Evolutionary conservation across 176 grass and related monocot species (phyloP).

Genomic region (Luzula sylvatica): DNA sequence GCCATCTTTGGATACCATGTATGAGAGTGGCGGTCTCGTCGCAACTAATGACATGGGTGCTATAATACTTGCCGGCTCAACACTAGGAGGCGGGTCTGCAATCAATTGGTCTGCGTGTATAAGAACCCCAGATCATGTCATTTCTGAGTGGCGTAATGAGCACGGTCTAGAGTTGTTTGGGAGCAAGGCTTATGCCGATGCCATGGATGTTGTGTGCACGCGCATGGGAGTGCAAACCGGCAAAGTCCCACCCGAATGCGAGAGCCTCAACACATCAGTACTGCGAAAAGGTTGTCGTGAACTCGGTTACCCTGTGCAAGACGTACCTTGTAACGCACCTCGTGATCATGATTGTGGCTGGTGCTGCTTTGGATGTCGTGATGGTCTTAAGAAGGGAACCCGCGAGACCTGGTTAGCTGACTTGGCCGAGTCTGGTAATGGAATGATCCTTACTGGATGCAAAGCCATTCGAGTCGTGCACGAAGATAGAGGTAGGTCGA

Average conservation of each 20-base stretch:
- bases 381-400: slow-evolving; percentile 62
- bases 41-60: slow-evolving; percentile 24
- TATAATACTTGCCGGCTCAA: slow-evolving; percentile 49
- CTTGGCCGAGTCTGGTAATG: slow-evolving; percentile 36
- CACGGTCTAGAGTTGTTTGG: slow-evolving; percentile 41
- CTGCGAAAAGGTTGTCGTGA: slow-evolving; percentile 65
- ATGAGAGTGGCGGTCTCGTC: slow-evolving; percentile 48
- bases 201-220: slow-evolving; percentile 53
- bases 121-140: slow-evolving; percentile 45
- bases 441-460: slow-evolving; percentile 54
- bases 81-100: slow-evolving; percentile 70
- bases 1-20: slow-evolving; percentile 53
- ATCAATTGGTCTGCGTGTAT: slow-evolving; percentile 86
- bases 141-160: slow-evolving; percentile 41
- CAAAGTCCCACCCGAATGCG: slow-evolving; percentile 19
- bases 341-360: slow-evolving; percentile 58
- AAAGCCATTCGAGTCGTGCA: slow-evolving; percentile 35
- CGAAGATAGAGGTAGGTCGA: not conserved
- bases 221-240: slow-evolving; percentile 43
- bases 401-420: slow-evolving; percentile 79
- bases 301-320: slow-evolving; percentile 43
- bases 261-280: slow-evolving; percentile 60
- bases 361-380: slow-evolving; percentile 58
- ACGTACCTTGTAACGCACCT: slow-evolving; percentile 56
- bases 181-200: slow-evolving; percentile 35